phyloP scores from a whole-genome alignment of 805 yeast genomes.

The Nakazawaea wickerhamii region DNA sequence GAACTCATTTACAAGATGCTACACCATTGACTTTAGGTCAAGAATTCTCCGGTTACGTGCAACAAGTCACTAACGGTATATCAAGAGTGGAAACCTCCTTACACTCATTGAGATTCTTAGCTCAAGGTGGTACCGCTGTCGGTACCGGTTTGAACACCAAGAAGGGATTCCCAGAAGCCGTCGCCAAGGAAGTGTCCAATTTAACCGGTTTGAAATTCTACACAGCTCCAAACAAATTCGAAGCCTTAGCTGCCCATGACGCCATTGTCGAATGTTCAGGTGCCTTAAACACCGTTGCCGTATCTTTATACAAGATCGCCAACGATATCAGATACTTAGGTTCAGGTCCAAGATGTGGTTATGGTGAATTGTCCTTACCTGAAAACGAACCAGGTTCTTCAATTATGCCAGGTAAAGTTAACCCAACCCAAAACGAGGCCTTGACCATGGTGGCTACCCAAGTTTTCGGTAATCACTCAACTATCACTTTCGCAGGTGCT shows the following conservation, averaged over 20 bases:
- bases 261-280: conserved; percentile 98
- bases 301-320: conserved; percentile 91
- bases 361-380: conserved; percentile 91
- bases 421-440: conserved; percentile 99
- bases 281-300: conserved; percentile 92
- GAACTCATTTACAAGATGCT: conserved; percentile 98
- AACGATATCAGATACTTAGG: conserved; percentile 98
- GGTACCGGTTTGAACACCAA: conserved; percentile 97
- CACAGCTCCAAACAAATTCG: conserved; percentile 98
- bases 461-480: conserved; percentile 94
- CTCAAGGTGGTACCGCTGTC: conserved; percentile 99
- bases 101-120: conserved; percentile 73
- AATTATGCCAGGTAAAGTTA: conserved; percentile 99
- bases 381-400: conserved; percentile 99
- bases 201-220: conserved; percentile 84
- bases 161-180: conserved; percentile 80
- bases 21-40: conserved; percentile 97
- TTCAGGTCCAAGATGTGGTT: conserved; percentile 99
- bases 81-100: conserved; percentile 74
- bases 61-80: conserved; percentile 88
- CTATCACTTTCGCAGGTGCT: conserved; percentile 96
- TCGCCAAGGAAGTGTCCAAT: conserved; percentile 80
- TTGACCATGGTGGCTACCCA: conserved; percentile 97
- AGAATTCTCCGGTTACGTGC: conserved; percentile 95
- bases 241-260: conserved; percentile 98